phyloP scores from a whole-genome alignment of 192 early-diverging fungal genomes.

The Linnemannia exigua region DNA sequence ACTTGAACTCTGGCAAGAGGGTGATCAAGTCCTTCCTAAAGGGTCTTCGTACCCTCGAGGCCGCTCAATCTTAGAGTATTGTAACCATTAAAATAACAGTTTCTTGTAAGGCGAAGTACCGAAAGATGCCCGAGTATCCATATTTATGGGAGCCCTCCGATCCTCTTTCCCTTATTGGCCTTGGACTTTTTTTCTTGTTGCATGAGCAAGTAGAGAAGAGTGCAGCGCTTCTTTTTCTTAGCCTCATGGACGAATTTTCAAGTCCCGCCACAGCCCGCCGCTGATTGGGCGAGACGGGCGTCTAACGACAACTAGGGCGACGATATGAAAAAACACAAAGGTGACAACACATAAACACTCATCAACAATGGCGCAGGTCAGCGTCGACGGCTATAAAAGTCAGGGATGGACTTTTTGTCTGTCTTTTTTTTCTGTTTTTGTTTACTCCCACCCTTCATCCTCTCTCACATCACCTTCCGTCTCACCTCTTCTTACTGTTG shows the following conservation, averaged over 20 bases:
- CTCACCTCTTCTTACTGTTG: not conserved
- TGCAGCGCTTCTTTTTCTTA: no score
- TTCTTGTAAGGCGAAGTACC: not conserved
- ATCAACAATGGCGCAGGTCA: not conserved
- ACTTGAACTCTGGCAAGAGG: slow-evolving; percentile 75
- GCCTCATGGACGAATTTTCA: no score
- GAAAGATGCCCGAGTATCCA: not conserved
- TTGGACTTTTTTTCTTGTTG: not conserved
- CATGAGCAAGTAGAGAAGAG: not conserved
- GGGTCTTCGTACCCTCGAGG: slow-evolving; percentile 39
- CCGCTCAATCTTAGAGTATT: not conserved
- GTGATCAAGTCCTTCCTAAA: slow-evolving; percentile 69
- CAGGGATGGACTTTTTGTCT: not conserved
- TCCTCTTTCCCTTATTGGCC: not conserved
- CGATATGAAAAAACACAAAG: no score
- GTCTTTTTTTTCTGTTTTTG: not conserved
- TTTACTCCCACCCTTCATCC: not conserved
- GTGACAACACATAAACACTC: no score
- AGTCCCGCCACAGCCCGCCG: not conserved
- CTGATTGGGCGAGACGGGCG: not conserved
- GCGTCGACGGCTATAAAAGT: not conserved
- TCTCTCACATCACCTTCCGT: not conserved
- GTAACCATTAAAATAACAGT: not conserved
- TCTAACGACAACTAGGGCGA: not conserved
- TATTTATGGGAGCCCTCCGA: no score